Percentiles rank a stretch among this genome's conserved stretches.
Evolutionary conservation across 345 rosid genomes (phyloP).

Genomic region (Odontarrhena argentea): DNA sequence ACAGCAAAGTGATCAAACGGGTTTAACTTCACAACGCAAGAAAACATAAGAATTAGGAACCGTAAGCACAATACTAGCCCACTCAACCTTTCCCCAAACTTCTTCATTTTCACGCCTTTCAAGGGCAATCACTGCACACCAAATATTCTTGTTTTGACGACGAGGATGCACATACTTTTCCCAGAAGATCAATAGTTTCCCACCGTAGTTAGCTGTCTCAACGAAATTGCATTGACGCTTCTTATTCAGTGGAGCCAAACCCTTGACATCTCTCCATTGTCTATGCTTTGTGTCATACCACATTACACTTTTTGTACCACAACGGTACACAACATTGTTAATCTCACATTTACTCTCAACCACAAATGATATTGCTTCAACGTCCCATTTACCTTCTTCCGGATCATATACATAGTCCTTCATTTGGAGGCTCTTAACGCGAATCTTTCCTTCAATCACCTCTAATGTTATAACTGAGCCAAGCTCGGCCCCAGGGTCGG

Average conservation of each 20-base stretch:
- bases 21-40: not conserved
- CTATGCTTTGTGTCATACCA: not conserved
- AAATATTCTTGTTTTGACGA: not conserved
- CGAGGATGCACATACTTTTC: not conserved
- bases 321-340: not conserved
- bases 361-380: not conserved
- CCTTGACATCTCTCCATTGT: not conserved
- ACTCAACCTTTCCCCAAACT: constrained; percentile 19
- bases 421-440: not conserved
- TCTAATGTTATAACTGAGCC: not conserved
- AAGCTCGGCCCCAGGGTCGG: not conserved
- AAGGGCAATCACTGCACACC: constrained; percentile 7
- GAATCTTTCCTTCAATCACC: not conserved
- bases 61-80: constrained; percentile 7
- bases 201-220: not conserved
- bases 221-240: not conserved
- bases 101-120: not conserved
- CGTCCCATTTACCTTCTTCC: not conserved
- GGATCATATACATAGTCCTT: constrained; percentile 27
- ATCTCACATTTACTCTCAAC: not conserved
- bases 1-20: constrained; percentile 4
- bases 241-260: not conserved
- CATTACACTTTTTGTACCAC: not conserved
- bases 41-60: constrained; percentile 16
- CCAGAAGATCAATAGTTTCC: constrained; percentile 16